These are phyloP conservation scores for Xerocomus minutiporus DNA, from an alignment of 1,284 basidiomycete genomes.

Conservation along the genomic window DNA sequence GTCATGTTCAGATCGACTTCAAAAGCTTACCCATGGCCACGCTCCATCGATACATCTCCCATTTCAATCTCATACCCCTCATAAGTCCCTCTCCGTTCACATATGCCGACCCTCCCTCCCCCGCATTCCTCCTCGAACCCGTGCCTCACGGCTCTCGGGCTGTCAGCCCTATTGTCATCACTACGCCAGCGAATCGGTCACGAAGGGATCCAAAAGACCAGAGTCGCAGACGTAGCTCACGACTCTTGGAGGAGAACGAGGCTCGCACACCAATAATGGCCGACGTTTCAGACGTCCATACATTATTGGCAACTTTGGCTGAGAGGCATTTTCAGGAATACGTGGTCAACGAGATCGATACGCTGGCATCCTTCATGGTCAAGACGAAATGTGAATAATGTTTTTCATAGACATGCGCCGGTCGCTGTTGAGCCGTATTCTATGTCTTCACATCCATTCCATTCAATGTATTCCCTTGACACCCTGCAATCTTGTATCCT, in stretches of 20 bases:
- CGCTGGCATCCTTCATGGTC: conserved; percentile 74
- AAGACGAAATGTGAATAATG: conserved; percentile 50
- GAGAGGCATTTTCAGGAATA: conserved; percentile 66
- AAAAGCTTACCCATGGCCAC: conserved; percentile 53
- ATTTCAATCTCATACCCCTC: conserved; percentile 63
- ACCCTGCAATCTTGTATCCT: not conserved
- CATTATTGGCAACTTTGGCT: conserved; percentile 58
- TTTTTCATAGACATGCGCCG: conserved; percentile 17
- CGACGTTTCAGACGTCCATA: conserved; percentile 63
- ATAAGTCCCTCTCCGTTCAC: conserved; percentile 67
- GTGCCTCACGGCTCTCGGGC: conserved; percentile 43
- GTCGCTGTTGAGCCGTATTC: conserved; percentile 16
- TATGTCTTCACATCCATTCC: conserved; percentile 6
- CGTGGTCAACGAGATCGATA: conserved; percentile 69
- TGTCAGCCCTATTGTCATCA: conserved; percentile 42
- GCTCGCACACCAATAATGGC: conserved; percentile 58
- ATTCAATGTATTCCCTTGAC: conserved; percentile 17
- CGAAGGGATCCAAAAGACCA: conserved; percentile 58
- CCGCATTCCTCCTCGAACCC: conserved; percentile 51
- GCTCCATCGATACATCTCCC: conserved; percentile 64
- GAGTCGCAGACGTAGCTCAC: conserved; percentile 58
- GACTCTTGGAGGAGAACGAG: conserved; percentile 59
- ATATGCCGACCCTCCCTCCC: conserved; percentile 62
- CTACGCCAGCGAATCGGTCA: conserved; percentile 61
- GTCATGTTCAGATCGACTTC: conserved; percentile 60